Percentiles rank a stretch among this genome's conserved stretches.
These are phyloP conservation scores for Penicillium bovifimosum DNA, from an alignment of 495 filamentous ascomycete genomes.

Conservation along the genomic window DNA sequence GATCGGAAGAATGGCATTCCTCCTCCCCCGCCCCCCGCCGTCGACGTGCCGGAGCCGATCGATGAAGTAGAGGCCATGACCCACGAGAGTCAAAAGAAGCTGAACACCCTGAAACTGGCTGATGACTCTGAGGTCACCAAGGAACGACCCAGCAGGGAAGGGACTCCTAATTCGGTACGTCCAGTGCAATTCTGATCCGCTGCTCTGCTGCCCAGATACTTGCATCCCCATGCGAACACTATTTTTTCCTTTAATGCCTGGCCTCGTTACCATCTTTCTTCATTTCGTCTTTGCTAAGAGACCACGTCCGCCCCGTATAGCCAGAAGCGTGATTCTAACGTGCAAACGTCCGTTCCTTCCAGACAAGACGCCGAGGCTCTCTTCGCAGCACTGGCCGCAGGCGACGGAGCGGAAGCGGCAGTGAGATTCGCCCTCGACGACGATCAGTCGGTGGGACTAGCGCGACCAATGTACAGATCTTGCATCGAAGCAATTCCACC, in stretches of 20 bases:
- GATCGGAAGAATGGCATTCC: conserved; percentile 52
- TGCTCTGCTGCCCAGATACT: conserved; percentile 14
- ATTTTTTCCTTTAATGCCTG: conserved; percentile 6
- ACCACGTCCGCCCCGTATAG: conserved; percentile 32
- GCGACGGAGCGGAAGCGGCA: conserved; percentile 45
- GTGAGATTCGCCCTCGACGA: conserved; percentile 42
- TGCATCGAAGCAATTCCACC: conserved; percentile 46
- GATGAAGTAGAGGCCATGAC: conserved; percentile 71
- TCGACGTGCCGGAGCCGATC: conserved; percentile 50
- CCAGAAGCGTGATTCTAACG: conserved; percentile 50
- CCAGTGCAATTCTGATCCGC: conserved; percentile 22
- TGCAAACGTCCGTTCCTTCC: conserved; percentile 45
- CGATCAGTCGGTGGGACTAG: conserved; percentile 38
- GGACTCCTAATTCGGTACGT: conserved; percentile 42
- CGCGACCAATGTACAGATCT: conserved; percentile 32
- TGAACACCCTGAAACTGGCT: conserved; percentile 79
- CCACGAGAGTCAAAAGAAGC: conserved; percentile 75
- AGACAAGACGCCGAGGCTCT: conserved; percentile 47
- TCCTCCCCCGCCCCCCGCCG: conserved; percentile 30
- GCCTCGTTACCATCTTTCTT: conserved; percentile 6
- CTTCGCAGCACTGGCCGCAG: conserved; percentile 34
- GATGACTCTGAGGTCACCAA: conserved; percentile 54
- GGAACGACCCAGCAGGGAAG: conserved; percentile 43
- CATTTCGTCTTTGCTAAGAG: conserved; percentile 43
- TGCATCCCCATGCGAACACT: conserved; percentile 13